These are phyloP conservation scores for Omphalea diandra DNA, from an alignment of 441 rosid genomes.

Conservation along the genomic window DNA sequence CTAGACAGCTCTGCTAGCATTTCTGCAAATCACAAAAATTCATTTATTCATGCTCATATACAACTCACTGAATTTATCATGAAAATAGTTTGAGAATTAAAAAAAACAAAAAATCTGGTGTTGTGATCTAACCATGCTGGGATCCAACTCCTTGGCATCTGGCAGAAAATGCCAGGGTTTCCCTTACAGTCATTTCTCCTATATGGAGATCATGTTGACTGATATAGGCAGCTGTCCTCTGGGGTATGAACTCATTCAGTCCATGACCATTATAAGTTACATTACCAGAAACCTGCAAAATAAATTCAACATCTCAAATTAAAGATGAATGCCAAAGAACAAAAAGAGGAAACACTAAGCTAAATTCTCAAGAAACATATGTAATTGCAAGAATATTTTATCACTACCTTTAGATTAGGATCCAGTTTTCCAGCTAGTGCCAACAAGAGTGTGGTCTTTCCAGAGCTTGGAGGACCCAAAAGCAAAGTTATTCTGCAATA, in stretches of 20 bases:
- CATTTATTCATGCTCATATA: neutral
- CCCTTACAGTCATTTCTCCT: constrained; percentile 31
- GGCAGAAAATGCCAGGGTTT: constrained; percentile 30
- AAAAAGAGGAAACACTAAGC: neutral
- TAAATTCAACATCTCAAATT: neutral
- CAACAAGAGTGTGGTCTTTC: constrained; percentile 33
- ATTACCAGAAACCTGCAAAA: constrained; percentile 23
- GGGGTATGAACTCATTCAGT: constrained; percentile 29
- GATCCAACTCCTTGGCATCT: constrained; percentile 31
- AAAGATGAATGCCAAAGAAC: neutral
- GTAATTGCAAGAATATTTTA: neutral
- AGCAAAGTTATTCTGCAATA: constrained; percentile 54
- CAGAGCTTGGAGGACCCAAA: constrained; percentile 36
- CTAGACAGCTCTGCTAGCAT: constrained; percentile 32
- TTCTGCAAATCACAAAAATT: constrained; percentile 21
- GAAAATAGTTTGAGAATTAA: neutral
- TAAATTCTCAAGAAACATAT: neutral
- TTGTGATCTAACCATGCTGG: constrained; percentile 20
- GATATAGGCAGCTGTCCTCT: constrained; percentile 31
- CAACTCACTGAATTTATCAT: neutral
- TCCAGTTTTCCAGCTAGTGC: constrained; percentile 34
- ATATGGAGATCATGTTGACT: constrained; percentile 30
- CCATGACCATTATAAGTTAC: constrained; percentile 29
- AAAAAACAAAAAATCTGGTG: neutral
- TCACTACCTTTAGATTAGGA: constrained; percentile 23